phyloP scores from a whole-genome alignment of 2,329 filamentous ascomycete species.

The Colletotrichum noveboracense region DNA sequence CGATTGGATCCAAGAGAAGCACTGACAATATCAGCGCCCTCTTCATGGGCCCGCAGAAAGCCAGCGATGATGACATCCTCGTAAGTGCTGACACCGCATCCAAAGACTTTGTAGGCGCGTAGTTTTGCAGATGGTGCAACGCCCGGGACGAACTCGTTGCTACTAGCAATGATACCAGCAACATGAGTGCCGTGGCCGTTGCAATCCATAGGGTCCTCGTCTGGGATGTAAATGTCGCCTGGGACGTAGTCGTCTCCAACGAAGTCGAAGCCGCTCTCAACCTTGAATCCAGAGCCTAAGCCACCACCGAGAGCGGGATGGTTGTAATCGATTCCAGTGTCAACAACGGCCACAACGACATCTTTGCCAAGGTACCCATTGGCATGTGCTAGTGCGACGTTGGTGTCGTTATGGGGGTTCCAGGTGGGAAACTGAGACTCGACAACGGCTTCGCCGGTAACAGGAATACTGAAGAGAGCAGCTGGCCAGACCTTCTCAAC shows the following conservation, averaged over 20 bases:
- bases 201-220: constrained; percentile 43
- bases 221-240: constrained; percentile 36
- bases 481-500: neutral
- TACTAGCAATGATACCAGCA: constrained; percentile 4
- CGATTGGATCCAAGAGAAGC: constrained; percentile 27
- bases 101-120: constrained; percentile 43
- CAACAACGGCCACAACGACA: constrained; percentile 24
- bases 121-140: constrained; percentile 45
- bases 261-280: constrained; percentile 42
- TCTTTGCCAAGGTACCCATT: neutral
- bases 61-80: constrained; percentile 20
- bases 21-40: constrained; percentile 36
- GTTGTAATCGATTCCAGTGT: constrained; percentile 51
- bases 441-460: neutral
- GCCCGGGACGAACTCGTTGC: constrained; percentile 40
- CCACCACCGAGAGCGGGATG: constrained; percentile 58
- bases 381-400: neutral
- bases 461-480: neutral
- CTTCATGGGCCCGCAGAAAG: constrained; percentile 22
- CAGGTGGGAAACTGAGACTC: neutral
- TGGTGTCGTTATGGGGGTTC: constrained; percentile 6
- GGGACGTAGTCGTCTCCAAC: constrained; percentile 10
- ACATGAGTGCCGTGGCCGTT: constrained; percentile 24
- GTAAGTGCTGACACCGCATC: constrained; percentile 24
- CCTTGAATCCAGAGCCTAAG: constrained; percentile 53